These are phyloP conservation scores for Ramaria rubella DNA, from an alignment of 768 basidiomycete species.

Conservation along the genomic window DNA sequence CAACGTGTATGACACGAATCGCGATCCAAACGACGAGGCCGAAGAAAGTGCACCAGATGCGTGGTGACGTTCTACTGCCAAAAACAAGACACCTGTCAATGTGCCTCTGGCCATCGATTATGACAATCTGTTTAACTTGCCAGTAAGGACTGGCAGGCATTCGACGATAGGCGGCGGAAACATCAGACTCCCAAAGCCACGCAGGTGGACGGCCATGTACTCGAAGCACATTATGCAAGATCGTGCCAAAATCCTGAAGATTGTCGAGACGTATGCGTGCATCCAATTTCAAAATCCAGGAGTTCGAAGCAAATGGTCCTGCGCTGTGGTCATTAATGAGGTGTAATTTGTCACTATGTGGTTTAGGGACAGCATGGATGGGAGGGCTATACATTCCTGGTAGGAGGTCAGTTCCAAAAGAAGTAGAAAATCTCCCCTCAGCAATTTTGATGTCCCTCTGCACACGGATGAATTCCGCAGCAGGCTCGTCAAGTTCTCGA, in stretches of 20 bases:
- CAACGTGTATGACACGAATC: slow-evolving; percentile 12
- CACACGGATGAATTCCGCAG: slow-evolving; percentile 20
- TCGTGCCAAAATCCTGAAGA: slow-evolving; percentile 17
- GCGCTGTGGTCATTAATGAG: slow-evolving; percentile 29
- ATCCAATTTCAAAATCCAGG: slow-evolving; percentile 16
- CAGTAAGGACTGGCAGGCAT: slow-evolving; percentile 33
- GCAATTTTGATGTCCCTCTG: too few species aligned
- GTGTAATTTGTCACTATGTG: slow-evolving; percentile 19
- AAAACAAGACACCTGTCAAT: slow-evolving; percentile 30
- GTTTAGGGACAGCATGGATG: slow-evolving; percentile 24
- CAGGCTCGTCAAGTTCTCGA: background rate
- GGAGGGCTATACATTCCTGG: slow-evolving; percentile 27
- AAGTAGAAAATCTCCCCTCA: slow-evolving; percentile 18
- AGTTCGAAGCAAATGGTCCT: slow-evolving; percentile 25
- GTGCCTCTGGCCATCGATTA: slow-evolving; percentile 12
- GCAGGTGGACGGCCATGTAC: too few species aligned
- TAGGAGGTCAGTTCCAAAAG: slow-evolving; percentile 22
- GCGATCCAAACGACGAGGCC: slow-evolving; percentile 35
- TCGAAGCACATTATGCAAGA: slow-evolving; percentile 18
- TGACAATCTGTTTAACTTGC: slow-evolving; percentile 36
- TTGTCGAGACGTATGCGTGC: slow-evolving; percentile 13
- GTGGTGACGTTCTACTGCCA: slow-evolving; percentile 23
- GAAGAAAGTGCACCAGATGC: slow-evolving; percentile 28
- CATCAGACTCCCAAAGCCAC: too few species aligned
- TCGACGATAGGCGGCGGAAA: slow-evolving; percentile 30